phyloP scores from a whole-genome alignment of 495 filamentous ascomycete genomes.

The Tuber indicum region DNA sequence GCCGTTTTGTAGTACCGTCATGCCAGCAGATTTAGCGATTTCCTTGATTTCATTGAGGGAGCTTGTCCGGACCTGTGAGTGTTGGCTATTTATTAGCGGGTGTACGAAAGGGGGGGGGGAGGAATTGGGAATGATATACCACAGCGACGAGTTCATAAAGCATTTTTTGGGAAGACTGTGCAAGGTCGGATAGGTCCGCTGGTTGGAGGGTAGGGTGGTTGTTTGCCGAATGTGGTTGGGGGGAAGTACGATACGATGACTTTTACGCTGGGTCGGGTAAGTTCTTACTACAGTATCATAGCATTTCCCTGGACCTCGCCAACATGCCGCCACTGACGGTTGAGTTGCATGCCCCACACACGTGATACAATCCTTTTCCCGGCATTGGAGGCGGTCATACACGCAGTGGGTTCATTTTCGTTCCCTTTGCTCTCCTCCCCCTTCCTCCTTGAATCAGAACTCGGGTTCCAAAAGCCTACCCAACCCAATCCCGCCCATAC shows the following conservation, averaged over 20 bases:
- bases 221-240: not conserved
- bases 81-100: constrained; percentile 10
- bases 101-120: not conserved
- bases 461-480: not conserved
- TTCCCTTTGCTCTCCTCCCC: not conserved
- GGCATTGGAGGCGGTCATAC: not conserved
- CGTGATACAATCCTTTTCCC: not conserved
- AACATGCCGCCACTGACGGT: not conserved
- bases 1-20: constrained; percentile 70
- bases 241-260: not conserved
- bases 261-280: constrained; percentile 1
- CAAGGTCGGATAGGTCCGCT: not conserved
- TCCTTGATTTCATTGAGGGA: constrained; percentile 88
- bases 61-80: constrained; percentile 73
- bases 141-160: constrained; percentile 96
- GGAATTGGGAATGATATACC: constrained; percentile 51
- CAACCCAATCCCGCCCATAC: not conserved
- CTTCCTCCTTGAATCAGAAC: not conserved
- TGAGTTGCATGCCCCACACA: not conserved
- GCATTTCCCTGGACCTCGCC: not conserved
- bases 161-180: constrained; percentile 53
- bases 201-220: not conserved
- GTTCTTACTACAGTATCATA: not conserved
- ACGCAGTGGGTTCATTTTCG: not conserved
- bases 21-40: constrained; percentile 81